Evolutionary conservation across 345 rosid species (phyloP).

Genomic region (Capsella bursapastoris): DNA sequence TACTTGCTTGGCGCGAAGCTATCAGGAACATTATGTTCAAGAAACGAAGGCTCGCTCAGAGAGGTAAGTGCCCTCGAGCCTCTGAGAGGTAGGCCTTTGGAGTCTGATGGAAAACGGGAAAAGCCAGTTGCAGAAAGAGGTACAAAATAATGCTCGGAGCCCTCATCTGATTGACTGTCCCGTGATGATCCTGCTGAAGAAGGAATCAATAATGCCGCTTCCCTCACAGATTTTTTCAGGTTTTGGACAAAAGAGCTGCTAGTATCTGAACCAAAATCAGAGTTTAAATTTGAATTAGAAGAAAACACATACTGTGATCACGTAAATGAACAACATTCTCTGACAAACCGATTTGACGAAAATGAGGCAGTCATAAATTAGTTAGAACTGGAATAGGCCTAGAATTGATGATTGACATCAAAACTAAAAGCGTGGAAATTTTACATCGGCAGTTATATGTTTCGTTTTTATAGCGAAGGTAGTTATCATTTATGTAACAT

Average conservation of each 20-base stretch:
- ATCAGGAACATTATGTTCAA: conserved; percentile 52
- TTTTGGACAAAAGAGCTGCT: conserved; percentile 67
- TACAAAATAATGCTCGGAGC: conserved; percentile 83
- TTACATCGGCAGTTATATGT: not conserved
- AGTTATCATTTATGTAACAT: conserved; percentile 31
- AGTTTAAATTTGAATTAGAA: conserved; percentile 27
- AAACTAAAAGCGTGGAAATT: not conserved
- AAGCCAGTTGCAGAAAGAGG: conserved; percentile 69
- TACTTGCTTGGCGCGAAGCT: conserved; percentile 57
- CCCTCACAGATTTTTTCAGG: conserved; percentile 92
- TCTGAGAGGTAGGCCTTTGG: conserved; percentile 52
- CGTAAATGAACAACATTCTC: not conserved
- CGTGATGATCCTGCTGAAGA: conserved; percentile 72
- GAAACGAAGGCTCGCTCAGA: conserved; percentile 54
- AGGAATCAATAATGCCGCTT: conserved; percentile 75
- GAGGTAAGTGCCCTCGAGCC: conserved; percentile 61
- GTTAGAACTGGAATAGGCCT: not conserved
- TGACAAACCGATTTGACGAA: not conserved
- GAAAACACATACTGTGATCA: not conserved
- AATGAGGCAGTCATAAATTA: conserved; percentile 9
- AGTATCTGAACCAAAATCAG: conserved; percentile 58
- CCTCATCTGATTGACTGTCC: conserved; percentile 74
- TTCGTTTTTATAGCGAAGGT: conserved; percentile 21
- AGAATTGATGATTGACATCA: not conserved
- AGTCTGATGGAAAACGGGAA: conserved; percentile 59